These are phyloP conservation scores for Artemisia argyi DNA, from an alignment of 129 eudicot genomes.

Conservation along the genomic window DNA sequence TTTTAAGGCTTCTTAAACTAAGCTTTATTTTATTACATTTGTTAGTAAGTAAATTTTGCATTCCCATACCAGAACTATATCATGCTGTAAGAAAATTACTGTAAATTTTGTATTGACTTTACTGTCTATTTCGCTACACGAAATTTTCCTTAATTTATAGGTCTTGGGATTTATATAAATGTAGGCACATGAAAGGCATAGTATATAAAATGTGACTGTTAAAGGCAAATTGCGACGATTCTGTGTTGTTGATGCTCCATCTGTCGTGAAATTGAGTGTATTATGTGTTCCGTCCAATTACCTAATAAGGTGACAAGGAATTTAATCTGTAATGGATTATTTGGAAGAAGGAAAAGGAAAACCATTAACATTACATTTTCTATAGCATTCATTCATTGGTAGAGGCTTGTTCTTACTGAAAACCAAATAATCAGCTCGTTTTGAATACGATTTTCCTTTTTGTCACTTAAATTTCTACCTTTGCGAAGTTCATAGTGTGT, in stretches of 20 bases:
- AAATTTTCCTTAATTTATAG: not conserved
- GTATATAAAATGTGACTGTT: not conserved
- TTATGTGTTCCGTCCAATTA: not conserved
- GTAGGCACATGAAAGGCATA: constrained; percentile 5
- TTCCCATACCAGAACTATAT: constrained; percentile 12
- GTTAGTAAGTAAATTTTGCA: constrained; percentile 6
- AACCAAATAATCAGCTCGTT: not conserved
- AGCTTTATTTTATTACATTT: constrained; percentile 8
- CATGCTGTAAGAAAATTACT: not conserved
- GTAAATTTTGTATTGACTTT: not conserved
- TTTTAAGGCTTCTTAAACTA: constrained; percentile 9
- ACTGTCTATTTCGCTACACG: not conserved
- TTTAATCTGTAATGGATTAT: not conserved
- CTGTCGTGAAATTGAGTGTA: constrained; percentile 1
- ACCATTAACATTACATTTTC: too few species aligned
- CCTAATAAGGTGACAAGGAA: not conserved
- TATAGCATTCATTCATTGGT: too few species aligned
- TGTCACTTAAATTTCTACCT: not conserved
- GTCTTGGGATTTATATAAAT: constrained; percentile 4
- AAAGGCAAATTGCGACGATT: not conserved
- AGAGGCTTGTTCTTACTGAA: too few species aligned
- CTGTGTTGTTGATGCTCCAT: not conserved
- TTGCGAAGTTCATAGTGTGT: too few species aligned
- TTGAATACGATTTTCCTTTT: not conserved
- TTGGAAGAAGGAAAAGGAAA: not conserved